A percentile compares a stretch with the other conserved stretches of the same genome.
Conservation (phyloP, 1,284 basidiomycete species). For the Heterobasidion occidentale region DNA sequence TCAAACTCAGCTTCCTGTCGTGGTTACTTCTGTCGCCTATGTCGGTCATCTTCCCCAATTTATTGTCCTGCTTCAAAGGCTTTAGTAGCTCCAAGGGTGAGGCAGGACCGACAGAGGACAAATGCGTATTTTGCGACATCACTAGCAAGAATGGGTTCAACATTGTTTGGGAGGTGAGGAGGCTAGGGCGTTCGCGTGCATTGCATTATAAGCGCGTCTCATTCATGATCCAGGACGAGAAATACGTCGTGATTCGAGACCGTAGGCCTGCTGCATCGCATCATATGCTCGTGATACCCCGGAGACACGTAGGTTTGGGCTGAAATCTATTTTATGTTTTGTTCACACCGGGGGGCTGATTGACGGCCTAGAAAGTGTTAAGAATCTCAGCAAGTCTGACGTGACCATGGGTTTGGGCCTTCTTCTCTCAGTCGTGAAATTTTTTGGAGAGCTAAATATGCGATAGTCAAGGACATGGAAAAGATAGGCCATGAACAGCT, state of each 20-base stretch:
- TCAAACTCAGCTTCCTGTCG: too few relatives aligned
- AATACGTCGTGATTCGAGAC: slow-evolving; percentile 59
- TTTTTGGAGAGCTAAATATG: background rate
- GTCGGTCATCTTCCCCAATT: background rate
- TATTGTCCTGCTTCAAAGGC: background rate
- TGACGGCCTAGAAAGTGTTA: slow-evolving; percentile 12
- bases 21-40: too few relatives aligned
- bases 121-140: slow-evolving; percentile 51
- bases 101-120: background rate
- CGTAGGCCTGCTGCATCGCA: slow-evolving; percentile 49
- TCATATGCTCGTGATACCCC: slow-evolving; percentile 64
- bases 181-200: background rate
- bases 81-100: background rate
- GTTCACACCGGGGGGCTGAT: background rate
- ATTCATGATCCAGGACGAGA: slow-evolving; percentile 40
- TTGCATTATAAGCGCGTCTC: background rate
- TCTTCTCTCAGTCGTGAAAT: background rate
- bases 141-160: slow-evolving; percentile 48
- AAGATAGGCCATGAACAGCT: slow-evolving; percentile 47
- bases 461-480: slow-evolving; percentile 51
- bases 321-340: background rate
- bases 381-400: slow-evolving; percentile 14
- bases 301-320: slow-evolving; percentile 45
- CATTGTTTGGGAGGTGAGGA: background rate
- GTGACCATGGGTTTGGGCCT: background rate